Evolutionary conservation across 2,329 filamentous ascomycete species (phyloP).

Genomic region (Beauveria caledonica): DNA sequence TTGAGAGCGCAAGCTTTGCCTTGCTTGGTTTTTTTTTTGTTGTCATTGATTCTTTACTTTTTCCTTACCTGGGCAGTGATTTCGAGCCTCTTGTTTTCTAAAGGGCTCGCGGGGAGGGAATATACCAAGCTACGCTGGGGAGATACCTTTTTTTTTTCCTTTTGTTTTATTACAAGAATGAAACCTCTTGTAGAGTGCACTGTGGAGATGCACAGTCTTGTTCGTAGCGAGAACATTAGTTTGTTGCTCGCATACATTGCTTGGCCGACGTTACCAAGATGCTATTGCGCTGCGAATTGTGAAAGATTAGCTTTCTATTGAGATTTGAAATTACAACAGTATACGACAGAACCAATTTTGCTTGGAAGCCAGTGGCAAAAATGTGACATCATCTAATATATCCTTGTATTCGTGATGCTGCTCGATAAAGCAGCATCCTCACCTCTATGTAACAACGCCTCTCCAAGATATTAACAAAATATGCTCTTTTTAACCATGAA

Average conservation of each 20-base stretch:
- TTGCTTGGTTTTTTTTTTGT: not conserved
- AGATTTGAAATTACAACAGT: not conserved
- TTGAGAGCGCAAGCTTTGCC: not conserved
- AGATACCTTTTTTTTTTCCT: not conserved
- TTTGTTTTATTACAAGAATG: not conserved
- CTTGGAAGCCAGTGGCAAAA: no score
- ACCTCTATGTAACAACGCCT: not conserved
- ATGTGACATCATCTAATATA: not conserved
- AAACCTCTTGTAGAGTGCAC: not conserved
- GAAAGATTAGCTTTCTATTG: not conserved
- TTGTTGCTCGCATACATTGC: not conserved
- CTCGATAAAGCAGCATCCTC: not conserved
- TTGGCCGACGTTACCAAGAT: not conserved
- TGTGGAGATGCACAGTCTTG: not conserved
- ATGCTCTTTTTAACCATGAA: not conserved
- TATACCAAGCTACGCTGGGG: not conserved
- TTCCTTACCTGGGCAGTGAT: not conserved
- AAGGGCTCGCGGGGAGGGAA: not conserved
- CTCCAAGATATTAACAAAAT: conserved; percentile 1
- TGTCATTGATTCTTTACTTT: not conserved
- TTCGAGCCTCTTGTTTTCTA: not conserved
- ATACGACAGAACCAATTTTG: not conserved
- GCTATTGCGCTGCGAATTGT: not conserved
- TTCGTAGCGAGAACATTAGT: not conserved
- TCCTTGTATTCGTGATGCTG: not conserved